These are phyloP conservation scores for Conticribra guillardii DNA, from an alignment of 108 stramenopile genomes.

Conservation along the genomic window DNA sequence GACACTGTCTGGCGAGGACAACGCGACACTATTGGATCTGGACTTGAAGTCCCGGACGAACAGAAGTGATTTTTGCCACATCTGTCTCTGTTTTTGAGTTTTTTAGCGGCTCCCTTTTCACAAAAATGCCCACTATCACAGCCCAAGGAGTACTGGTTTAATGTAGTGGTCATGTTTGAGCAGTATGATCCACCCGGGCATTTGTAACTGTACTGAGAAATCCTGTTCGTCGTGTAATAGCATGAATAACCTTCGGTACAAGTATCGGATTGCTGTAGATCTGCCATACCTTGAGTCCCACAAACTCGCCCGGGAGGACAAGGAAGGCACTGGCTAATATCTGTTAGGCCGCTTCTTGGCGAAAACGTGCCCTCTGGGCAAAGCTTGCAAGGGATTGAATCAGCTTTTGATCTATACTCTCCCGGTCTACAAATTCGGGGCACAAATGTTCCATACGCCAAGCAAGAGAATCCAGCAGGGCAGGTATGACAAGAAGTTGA, in stretches of 20 bases:
- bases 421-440: constrained; percentile 83
- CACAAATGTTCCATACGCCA: constrained; percentile 82
- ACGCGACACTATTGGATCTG: constrained; percentile 29
- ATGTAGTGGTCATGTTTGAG: constrained; percentile 51
- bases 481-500: constrained; percentile 65
- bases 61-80: constrained; percentile 78
- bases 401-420: constrained; percentile 75
- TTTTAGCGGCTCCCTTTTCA: constrained; percentile 57
- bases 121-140: constrained; percentile 75
- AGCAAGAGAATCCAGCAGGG: constrained; percentile 81
- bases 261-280: constrained; percentile 43
- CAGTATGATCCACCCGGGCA: constrained; percentile 73
- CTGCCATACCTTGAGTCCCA: constrained; percentile 62
- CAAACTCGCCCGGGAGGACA: constrained; percentile 80
- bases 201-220: constrained; percentile 67
- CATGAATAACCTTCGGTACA: constrained; percentile 83
- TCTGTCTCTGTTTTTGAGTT: constrained; percentile 58
- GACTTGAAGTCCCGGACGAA: constrained; percentile 57
- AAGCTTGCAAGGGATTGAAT: constrained; percentile 76
- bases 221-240: constrained; percentile 63
- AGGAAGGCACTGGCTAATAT: constrained; percentile 84
- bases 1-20: constrained; percentile 75
- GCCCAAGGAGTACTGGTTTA: constrained; percentile 48
- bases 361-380: constrained; percentile 84
- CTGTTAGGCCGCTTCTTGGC: constrained; percentile 66